phyloP scores from a whole-genome alignment of 345 rosid species.

The Raphanus raphanistrum region DNA sequence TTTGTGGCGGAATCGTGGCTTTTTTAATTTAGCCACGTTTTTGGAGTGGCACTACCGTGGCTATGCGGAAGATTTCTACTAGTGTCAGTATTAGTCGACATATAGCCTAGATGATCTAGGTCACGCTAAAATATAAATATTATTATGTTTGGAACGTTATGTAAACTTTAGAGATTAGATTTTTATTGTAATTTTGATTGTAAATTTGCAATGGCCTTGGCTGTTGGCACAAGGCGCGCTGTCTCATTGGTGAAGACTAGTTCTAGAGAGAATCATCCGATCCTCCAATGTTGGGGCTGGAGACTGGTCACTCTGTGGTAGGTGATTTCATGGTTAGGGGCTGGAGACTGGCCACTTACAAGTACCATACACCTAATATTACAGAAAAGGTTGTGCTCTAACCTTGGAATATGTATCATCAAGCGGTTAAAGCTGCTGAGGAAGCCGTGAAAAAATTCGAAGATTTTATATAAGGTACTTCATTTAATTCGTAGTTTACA shows the following conservation, averaged over 20 bases:
- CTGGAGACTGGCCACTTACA: no score
- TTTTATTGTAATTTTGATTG: neutral
- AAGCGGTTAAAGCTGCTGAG: conserved; percentile 95
- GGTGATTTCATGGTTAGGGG: conserved; percentile 92
- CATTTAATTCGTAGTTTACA: neutral
- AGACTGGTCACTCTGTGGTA: conserved; percentile 91
- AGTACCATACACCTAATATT: conserved; percentile 13
- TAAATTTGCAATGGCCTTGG: neutral
- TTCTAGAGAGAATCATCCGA: no score
- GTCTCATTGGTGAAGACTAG: no score
- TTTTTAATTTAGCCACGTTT: no score
- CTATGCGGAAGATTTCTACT: no score
- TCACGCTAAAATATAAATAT: neutral
- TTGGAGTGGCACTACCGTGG: no score
- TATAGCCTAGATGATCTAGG: neutral
- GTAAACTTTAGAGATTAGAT: neutral
- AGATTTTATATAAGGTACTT: conserved; percentile 89
- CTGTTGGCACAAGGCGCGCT: neutral
- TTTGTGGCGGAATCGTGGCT: no score
- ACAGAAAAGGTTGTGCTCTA: conserved; percentile 96
- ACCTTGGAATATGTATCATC: conserved; percentile 87
- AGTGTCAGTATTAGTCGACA: neutral
- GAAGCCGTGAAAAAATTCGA: conserved; percentile 94
- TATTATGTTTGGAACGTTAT: neutral
- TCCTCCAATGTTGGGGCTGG: conserved; percentile 54